Conservation (phyloP, 768 basidiomycete genomes). For the Hypholoma sublateritium region DNA sequence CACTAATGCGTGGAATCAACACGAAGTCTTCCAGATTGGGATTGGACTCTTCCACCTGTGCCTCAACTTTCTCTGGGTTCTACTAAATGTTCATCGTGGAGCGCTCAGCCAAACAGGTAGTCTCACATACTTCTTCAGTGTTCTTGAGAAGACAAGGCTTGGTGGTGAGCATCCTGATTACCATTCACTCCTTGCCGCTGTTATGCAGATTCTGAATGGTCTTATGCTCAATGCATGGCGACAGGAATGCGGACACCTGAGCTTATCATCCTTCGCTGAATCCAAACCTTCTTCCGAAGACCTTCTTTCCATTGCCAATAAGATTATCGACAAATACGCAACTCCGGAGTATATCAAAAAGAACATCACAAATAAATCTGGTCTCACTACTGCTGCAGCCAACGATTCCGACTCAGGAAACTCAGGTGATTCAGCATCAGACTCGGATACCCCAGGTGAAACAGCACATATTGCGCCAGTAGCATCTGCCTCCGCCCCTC, state of each 20-base stretch:
- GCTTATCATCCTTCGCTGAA: conserved; percentile 19
- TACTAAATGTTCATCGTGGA: conserved; percentile 29
- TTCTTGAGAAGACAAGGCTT: conserved; percentile 31
- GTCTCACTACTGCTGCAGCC: too few species aligned
- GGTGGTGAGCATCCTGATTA: conserved; percentile 33
- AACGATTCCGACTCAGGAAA: too few species aligned
- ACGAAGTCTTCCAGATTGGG: conserved; percentile 22
- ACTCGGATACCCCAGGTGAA: neutral
- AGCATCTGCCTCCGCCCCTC: neutral
- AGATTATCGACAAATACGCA: too few species aligned
- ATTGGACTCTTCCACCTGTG: conserved; percentile 32
- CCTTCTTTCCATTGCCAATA: neutral
- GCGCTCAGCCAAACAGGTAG: conserved; percentile 20
- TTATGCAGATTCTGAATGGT: conserved; percentile 32
- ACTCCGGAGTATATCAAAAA: too few species aligned
- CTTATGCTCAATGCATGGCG: conserved; percentile 32
- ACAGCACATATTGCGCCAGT: neutral
- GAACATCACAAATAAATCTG: too few species aligned
- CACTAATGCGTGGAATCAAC: conserved; percentile 20
- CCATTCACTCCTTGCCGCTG: conserved; percentile 25
- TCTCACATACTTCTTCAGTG: conserved; percentile 27
- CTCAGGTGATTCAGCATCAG: neutral
- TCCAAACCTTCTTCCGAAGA: neutral
- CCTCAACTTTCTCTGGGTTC: conserved; percentile 33
- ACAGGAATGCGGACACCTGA: conserved; percentile 16